Evolutionary conservation across 2,329 filamentous ascomycete species (phyloP).

Genomic region (Epichloe coenophiala): DNA sequence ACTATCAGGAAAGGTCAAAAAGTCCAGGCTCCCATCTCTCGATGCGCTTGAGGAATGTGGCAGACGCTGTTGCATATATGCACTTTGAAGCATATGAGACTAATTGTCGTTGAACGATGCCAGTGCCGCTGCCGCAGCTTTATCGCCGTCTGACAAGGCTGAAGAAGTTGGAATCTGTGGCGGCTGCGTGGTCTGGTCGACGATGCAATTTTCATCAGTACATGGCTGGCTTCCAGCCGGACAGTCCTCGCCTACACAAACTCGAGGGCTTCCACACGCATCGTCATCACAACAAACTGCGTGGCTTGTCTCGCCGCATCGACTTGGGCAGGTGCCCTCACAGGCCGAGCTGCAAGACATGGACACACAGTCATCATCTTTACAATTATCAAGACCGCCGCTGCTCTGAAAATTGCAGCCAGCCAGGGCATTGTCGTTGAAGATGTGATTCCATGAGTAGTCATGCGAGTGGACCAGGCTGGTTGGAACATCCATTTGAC

Average conservation of each 20-base stretch:
- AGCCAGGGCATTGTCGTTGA: constrained; percentile 6
- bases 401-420: background rate
- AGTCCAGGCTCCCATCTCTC: constrained; percentile 3
- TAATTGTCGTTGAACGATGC: constrained; percentile 17
- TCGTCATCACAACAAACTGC: constrained; percentile 23
- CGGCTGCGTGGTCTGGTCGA: constrained; percentile 8
- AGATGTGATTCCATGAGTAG: constrained; percentile 9
- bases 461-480: constrained; percentile 4
- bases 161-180: background rate
- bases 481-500: background rate
- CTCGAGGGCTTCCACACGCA: constrained; percentile 16
- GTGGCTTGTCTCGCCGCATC: constrained; percentile 20
- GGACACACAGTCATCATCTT: constrained; percentile 19
- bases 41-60: background rate
- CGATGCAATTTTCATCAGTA: constrained; percentile 20
- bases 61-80: constrained; percentile 7
- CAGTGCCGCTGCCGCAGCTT: constrained; percentile 17
- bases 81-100: constrained; percentile 4
- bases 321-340: constrained; percentile 19
- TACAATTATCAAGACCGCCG: background rate
- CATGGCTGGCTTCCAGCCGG: constrained; percentile 22
- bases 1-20: constrained; percentile 6
- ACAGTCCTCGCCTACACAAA: constrained; percentile 20
- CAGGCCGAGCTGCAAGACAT: constrained; percentile 23
- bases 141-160: constrained; percentile 11